Evolutionary conservation across 2,329 filamentous ascomycete genomes (phyloP).

Genomic region (Zasmidium citrigriseum): DNA sequence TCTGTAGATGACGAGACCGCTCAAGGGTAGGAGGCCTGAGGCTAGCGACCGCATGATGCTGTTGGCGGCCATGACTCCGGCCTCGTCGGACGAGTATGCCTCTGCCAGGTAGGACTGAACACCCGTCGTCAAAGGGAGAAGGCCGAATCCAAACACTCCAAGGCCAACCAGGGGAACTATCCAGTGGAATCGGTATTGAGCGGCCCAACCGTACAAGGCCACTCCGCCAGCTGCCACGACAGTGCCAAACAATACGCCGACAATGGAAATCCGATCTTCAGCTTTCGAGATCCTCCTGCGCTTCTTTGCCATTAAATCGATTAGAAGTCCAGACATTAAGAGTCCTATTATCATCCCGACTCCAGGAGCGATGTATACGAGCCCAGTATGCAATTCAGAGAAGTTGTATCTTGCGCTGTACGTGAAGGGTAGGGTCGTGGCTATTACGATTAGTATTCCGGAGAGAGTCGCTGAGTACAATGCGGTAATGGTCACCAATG

Average conservation of each 20-base stretch:
- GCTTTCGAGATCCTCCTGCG: not conserved
- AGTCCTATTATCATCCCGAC: slow-evolving; percentile 5
- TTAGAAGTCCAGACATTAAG: not conserved
- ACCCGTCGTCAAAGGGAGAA: not conserved
- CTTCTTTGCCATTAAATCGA: not conserved
- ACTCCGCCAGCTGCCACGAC: not conserved
- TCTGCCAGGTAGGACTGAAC: slow-evolving; percentile 60
- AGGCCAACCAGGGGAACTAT: not conserved
- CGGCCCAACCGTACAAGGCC: not conserved
- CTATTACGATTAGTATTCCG: slow-evolving; percentile 30
- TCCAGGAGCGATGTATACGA: slow-evolving; percentile 5
- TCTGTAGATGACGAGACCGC: slow-evolving; percentile 5
- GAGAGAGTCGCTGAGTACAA: slow-evolving; percentile 49
- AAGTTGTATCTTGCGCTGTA: slow-evolving; percentile 5
- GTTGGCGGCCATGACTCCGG: slow-evolving; percentile 65
- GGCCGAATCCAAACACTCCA: not conserved
- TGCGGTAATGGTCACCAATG: slow-evolving; percentile 52
- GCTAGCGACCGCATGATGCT: slow-evolving; percentile 57
- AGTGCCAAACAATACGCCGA: not conserved
- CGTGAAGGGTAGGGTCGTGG: slow-evolving; percentile 3
- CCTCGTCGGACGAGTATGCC: slow-evolving; percentile 59
- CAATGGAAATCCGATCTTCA: slow-evolving; percentile 5
- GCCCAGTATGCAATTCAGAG: not conserved
- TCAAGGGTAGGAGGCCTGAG: slow-evolving; percentile 39
- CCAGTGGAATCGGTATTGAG: not conserved